These are phyloP conservation scores for Geranium brycei DNA, from an alignment of 345 rosid genomes.

Conservation along the genomic window DNA sequence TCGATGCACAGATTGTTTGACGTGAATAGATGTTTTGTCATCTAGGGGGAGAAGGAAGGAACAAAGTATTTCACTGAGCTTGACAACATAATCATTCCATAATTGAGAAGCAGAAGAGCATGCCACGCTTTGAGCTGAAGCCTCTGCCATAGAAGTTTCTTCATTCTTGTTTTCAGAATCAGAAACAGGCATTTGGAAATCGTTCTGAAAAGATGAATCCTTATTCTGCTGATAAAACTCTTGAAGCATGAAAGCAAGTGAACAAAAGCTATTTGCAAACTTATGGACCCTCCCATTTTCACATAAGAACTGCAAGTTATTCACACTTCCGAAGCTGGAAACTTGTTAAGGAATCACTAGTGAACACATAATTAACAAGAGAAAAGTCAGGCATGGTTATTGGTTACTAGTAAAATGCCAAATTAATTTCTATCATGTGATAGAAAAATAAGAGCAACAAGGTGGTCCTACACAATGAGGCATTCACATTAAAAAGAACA, in stretches of 20 bases:
- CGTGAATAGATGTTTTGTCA: slow-evolving; percentile 21
- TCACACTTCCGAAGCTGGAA: slow-evolving; percentile 51
- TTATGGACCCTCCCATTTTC: slow-evolving; percentile 68
- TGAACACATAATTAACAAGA: slow-evolving; percentile 8
- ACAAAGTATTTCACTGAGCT: slow-evolving; percentile 42
- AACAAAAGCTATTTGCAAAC: slow-evolving; percentile 68
- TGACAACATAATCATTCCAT: slow-evolving; percentile 41
- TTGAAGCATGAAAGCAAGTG: slow-evolving; percentile 50
- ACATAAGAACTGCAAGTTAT: slow-evolving; percentile 56
- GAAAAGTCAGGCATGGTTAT: background rate
- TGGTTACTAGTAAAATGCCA: background rate
- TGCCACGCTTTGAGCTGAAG: slow-evolving; percentile 17
- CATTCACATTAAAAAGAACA: background rate
- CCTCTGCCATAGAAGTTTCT: slow-evolving; percentile 14
- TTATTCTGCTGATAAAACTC: slow-evolving; percentile 32
- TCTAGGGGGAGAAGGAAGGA: slow-evolving; percentile 46
- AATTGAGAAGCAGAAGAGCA: slow-evolving; percentile 23
- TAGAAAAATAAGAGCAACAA: background rate
- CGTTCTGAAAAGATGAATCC: slow-evolving; percentile 17
- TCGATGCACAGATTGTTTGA: slow-evolving; percentile 21
- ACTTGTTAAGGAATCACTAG: slow-evolving; percentile 33
- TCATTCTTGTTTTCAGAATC: slow-evolving; percentile 13
- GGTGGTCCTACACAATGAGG: background rate
- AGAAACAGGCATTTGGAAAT: slow-evolving; percentile 13
- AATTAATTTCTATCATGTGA: background rate